Conservation (phyloP, 2,329 filamentous ascomycete genomes). For the Allantophomopsis cytisporea region DNA sequence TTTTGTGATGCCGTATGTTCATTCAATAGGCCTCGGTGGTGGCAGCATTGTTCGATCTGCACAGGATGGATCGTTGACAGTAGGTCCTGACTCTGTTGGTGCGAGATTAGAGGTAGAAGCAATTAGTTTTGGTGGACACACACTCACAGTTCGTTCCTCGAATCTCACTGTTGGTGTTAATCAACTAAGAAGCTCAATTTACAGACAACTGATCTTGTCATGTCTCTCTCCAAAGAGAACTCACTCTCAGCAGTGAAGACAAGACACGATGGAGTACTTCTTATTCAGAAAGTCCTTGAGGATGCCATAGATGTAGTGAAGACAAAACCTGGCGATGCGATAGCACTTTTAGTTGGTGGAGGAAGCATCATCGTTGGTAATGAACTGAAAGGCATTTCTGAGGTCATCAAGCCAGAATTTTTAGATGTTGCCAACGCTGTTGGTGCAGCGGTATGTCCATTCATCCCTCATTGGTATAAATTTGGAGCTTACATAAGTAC, state of each 20-base stretch:
- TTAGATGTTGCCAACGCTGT: slow-evolving; percentile 42
- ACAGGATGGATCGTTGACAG: slow-evolving; percentile 17
- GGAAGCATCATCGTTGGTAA: slow-evolving; percentile 34
- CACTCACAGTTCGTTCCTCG: slow-evolving; percentile 35
- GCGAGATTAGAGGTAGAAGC: slow-evolving; percentile 30
- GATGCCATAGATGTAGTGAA: slow-evolving; percentile 37
- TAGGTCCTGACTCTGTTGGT: slow-evolving; percentile 39
- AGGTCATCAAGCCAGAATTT: slow-evolving; percentile 31
- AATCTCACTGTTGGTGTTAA: slow-evolving; percentile 14
- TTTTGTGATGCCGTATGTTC: slow-evolving; percentile 37
- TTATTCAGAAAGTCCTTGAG: slow-evolving; percentile 33
- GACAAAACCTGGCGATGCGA: slow-evolving; percentile 30
- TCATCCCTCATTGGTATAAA: background rate
- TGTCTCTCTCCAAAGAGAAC: no score
- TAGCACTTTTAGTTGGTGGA: slow-evolving; percentile 39
- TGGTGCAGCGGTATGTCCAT: slow-evolving; percentile 27
- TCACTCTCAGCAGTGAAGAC: background rate
- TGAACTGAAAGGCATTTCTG: slow-evolving; percentile 28
- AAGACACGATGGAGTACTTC: slow-evolving; percentile 4
- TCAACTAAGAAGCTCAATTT: slow-evolving; percentile 1
- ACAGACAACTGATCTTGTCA: no score
- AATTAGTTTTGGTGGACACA: slow-evolving; percentile 33
- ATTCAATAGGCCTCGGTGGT: slow-evolving; percentile 38
- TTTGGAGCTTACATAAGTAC: slow-evolving; percentile 3
- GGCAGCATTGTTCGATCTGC: slow-evolving; percentile 16